Percentiles rank a stretch among this genome's conserved stretches.
Evolutionary conservation across 1,284 basidiomycete genomes (phyloP).

Genomic region (Tilletia horrida): DNA sequence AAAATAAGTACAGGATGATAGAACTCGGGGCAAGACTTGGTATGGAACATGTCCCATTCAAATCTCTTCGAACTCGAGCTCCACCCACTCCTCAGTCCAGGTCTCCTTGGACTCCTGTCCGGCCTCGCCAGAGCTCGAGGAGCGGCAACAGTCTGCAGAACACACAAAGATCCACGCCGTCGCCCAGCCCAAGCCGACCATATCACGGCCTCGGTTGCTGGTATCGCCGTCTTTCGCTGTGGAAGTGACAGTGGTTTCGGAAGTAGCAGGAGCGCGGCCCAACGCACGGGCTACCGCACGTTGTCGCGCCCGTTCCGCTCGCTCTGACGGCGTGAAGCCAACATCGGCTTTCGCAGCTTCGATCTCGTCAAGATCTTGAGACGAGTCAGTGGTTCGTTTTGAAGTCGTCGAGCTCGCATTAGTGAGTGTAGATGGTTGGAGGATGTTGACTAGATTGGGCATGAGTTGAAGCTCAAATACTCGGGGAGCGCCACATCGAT

Average conservation of each 20-base stretch:
- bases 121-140: not conserved
- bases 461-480: conserved; percentile 54
- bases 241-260: not conserved
- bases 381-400: not conserved
- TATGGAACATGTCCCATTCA: not conserved
- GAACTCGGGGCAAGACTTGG: not conserved
- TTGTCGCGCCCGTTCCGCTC: conserved; percentile 21
- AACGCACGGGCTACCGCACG: conserved; percentile 15
- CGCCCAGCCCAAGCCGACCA: conserved; percentile 47
- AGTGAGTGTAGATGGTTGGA: conserved; percentile 32
- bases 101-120: not conserved
- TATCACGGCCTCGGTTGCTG: conserved; percentile 14
- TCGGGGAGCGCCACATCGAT: conserved; percentile 36
- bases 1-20: not conserved
- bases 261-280: conserved; percentile 16
- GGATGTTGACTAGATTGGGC: conserved; percentile 51
- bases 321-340: conserved; percentile 44
- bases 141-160: conserved; percentile 36
- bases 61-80: conserved; percentile 8
- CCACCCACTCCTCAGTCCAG: conserved; percentile 17
- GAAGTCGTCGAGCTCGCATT: no score
- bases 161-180: conserved; percentile 51
- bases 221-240: not conserved
- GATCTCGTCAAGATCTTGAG: conserved; percentile 25
- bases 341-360: conserved; percentile 32